Evolutionary conservation across 225 moss, liverwort and hornwort species (phyloP), one percentile per base, ranked within the genome.

Genomic region (Polytrichum formosum): DNA sequence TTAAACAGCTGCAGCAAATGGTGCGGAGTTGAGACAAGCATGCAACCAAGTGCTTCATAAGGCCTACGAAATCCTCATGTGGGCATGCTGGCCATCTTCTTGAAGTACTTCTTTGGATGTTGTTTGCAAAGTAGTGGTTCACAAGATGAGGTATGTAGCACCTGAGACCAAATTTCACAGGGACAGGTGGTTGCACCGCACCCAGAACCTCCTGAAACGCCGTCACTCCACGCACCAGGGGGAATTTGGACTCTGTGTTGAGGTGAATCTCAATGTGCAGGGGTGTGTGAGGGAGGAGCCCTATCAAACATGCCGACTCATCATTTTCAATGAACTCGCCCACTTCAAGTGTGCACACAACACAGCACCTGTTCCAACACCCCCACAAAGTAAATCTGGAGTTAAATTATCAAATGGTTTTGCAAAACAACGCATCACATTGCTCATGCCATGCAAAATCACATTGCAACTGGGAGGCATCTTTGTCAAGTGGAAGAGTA

Each of bases 101-200:
- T 23, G 59, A 23, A 59, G 59, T 59, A n/a, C 59, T n/a, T 23
- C n/a, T 58, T 22, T 22, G n/a, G n/a, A 20, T 22, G 59, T n/a
- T 20, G 59, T 23, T 59, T 59, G 59, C 23, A 23, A 59, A 59
- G 59, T 59, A 59, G 6, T 8, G 23, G 59, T 22, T n/a, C 59
- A 59, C 59, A 59, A 59, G 59, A 23, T 59, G 59, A 59, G 59
- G 59, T 9, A 59, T 59, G 59, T 59, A 59, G 23, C 23, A 59
- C 22, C 22, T 59, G 21, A 59, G 59, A 9, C 59, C 59, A 2
- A 59, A 23, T 59, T 59, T n/a, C 23, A 59, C 59, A n/a, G 59
- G 23, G 6, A 23, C 23, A 8, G 59, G 59, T 59, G 59, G 59
- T 59, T 59, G 59, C 59, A 23, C 23, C 2, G 21, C 3, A 3